Evolutionary conservation across 805 yeast genomes (phyloP), one percentile per base, ranked within the genome.

Genomic region (Zygosaccharomyces lentus): DNA sequence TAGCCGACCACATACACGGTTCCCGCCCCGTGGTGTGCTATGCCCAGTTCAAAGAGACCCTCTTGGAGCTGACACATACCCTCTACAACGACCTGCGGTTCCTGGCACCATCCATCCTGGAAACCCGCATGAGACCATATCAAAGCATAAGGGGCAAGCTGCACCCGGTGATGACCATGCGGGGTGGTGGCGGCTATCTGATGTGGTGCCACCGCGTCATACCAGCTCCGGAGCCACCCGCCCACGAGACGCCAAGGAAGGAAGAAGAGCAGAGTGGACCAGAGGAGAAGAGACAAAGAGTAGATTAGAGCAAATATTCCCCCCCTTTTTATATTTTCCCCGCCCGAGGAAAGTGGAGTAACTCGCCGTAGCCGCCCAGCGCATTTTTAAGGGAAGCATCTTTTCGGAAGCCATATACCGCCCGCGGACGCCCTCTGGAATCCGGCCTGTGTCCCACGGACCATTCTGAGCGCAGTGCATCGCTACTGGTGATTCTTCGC

Each of bases 61-160:
- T 93, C 34, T 76, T 89, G 44, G 87, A 83, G 47, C 32, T 64
- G 26, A 72, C 87, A 2, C 88, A 86, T 50, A 83, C 85, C 53
- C 70, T 90, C 36, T 72, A 78, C 52, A 68, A 69, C 24, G 95
- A 90, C 57, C 73, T 79, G 49, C 74, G 88, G 37, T 77, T 87
- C 8, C 70, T 93, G 55, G 91, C 93, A 0, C 95, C 97, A 4
- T 78, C 87, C 12, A 79, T 91, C 17, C 74, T 77, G 51, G 96
- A 90, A 64, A 79, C 95, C 1, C 74, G 87, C 51, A 93, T 85
- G 9, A 77, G 97, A 52, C 82, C 82, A 41, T 90, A 84, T 63
- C 99, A 93, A 70, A 88, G 97, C 2, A 80, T 91, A 24, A 87
- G 95, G 15, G 99, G 98, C 6, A 81, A 95, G 61, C 72, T 91